Percentiles rank a stretch among this genome's conserved stretches.
Conservation (phyloP, 352 stramenopile genomes). For the Phytopythium chamaehyphon region DNA sequence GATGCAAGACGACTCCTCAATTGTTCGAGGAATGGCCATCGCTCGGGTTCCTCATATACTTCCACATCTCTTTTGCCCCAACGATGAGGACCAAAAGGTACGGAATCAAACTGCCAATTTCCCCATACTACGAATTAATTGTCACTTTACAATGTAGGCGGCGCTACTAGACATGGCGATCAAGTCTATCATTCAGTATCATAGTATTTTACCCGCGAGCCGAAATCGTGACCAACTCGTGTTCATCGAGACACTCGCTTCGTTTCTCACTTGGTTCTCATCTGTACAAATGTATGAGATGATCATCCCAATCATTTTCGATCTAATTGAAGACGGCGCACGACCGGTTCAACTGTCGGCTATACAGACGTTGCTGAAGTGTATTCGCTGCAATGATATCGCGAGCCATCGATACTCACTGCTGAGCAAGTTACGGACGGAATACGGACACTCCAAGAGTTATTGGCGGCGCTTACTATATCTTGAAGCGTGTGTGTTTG, state of each 20-base stretch:
- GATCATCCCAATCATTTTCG: conserved; percentile 73
- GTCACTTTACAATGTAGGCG: conserved; percentile 17
- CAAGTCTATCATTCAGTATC: conserved; percentile 72
- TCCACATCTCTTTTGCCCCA: conserved; percentile 35
- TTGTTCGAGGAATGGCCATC: conserved; percentile 63
- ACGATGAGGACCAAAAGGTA: conserved; percentile 72
- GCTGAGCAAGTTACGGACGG: conserved; percentile 56
- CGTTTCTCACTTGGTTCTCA: conserved; percentile 55
- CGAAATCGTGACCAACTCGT: conserved; percentile 65
- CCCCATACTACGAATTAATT: background rate
- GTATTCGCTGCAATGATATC: conserved; percentile 65
- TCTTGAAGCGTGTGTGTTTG: conserved; percentile 61
- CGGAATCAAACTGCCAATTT: background rate
- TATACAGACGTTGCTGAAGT: conserved; percentile 59
- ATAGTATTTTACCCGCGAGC: conserved; percentile 56
- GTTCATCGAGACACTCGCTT: conserved; percentile 59
- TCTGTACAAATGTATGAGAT: conserved; percentile 66
- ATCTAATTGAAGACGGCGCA: conserved; percentile 70
- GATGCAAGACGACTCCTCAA: conserved; percentile 58
- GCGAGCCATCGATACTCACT: conserved; percentile 66
- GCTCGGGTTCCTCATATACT: conserved; percentile 50
- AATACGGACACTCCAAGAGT: conserved; percentile 70
- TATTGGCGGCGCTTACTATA: conserved; percentile 78
- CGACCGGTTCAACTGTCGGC: conserved; percentile 68
- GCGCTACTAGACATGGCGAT: conserved; percentile 49